A percentile compares a stretch with the other conserved stretches of the same genome.
phyloP scores from a whole-genome alignment of 352 stramenopile genomes.

The Pythium pectinolyticum region DNA sequence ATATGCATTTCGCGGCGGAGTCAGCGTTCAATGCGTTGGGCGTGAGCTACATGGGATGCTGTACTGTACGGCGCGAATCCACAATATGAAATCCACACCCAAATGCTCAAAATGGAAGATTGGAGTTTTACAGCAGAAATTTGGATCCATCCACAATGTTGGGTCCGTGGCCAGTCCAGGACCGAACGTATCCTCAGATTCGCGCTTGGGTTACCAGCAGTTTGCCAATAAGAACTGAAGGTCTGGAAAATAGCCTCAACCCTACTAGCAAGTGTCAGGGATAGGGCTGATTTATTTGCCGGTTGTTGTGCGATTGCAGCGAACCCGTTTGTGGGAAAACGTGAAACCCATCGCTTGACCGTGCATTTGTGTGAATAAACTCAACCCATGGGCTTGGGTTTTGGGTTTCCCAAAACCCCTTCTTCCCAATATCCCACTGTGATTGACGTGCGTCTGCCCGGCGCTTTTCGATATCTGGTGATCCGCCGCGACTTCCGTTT shows the following conservation, averaged over 20 bases:
- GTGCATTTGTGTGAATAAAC: too few relatives aligned
- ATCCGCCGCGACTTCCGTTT: too few relatives aligned
- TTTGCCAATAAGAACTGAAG: neutral
- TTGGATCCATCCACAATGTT: neutral
- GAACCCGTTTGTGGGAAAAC: too few relatives aligned
- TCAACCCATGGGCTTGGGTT: neutral
- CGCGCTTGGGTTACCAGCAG: neutral
- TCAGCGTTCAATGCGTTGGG: too few relatives aligned
- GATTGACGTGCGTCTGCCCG: constrained; percentile 5
- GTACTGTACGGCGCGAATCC: too few relatives aligned
- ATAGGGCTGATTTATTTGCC: neutral
- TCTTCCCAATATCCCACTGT: neutral
- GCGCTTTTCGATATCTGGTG: constrained; percentile 1
- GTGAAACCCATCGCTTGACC: too few relatives aligned
- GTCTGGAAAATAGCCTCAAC: neutral
- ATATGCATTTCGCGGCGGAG: too few relatives aligned
- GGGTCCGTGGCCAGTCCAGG: neutral
- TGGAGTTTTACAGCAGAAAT: too few relatives aligned
- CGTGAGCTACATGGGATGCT: too few relatives aligned
- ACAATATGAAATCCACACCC: neutral
- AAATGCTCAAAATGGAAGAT: neutral
- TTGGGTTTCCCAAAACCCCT: neutral
- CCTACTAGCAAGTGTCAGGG: neutral
- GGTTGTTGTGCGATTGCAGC: neutral
- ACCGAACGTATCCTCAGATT: constrained; percentile 2